Base-by-base conservation (phyloP, 2,329 filamentous ascomycete genomes). In the Penicillium expansum region DNA sequence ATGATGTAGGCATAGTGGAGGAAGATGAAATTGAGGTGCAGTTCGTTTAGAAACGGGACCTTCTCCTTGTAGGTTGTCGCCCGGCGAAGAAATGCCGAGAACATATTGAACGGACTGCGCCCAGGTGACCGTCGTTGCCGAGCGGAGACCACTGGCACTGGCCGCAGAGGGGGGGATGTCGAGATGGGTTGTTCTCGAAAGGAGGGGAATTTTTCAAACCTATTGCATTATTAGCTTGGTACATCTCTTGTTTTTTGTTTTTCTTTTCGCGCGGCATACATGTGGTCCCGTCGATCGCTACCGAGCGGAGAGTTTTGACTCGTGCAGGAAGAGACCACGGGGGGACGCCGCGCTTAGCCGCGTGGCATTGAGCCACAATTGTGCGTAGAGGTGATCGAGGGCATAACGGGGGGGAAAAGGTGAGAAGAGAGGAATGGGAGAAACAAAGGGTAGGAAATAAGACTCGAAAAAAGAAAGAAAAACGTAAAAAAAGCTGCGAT, bases 1-100 rank as follows among this genome's bases (percentile, higher is more conserved):
- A 97, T 82, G 61, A 99, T 88, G 78, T 91, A 96, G 56, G 88
- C 81, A 71, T 97, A 79, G 53, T 80, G 77, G 10, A 79, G 59
- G 27, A 76, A 68, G 38, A 80, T 78, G 63, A 79, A 80, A 58
- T 79, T 79, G 48, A 78, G 58, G 55, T 69, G 68, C 24, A 78
- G 56, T 50, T 71, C 65, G 49, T 67, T 71, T 41, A 78, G 35
- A 43, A 75, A 54, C 6, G 76, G 76, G 42, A 77, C 65, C 41
- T 67, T 72, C 52, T 67, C 51, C 64, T 73, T 76, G 61, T 70
- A 29, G 32, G 57, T 50, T 11, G 55, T 58, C 20, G 56, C 52
- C 49, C 56, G 59, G 45, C 59, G 63, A 24, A 69, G 48, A 22
- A 69, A 51, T n/a, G 62, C 39, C 49, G 67, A 66, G 59, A 67